Conservation (phyloP, 1,284 basidiomycete genomes). For the Cryptococcus sp. region DNA sequence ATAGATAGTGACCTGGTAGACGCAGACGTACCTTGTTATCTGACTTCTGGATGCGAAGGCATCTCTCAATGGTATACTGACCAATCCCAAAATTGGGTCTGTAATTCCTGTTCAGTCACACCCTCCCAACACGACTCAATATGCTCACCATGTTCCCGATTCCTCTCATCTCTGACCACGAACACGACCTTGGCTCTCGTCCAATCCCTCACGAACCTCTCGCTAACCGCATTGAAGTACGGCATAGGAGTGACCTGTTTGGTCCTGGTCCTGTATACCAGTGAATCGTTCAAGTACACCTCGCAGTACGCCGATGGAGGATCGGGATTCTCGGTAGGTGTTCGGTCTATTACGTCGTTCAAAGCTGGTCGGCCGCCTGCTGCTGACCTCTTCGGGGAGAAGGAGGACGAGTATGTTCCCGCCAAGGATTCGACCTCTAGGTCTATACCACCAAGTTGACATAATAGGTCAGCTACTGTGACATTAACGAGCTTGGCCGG, state of each 20-base stretch:
- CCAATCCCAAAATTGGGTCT: conserved; percentile 50
- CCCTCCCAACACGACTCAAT: neutral
- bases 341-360: conserved; percentile 43
- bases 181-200: conserved; percentile 52
- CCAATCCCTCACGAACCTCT: conserved; percentile 57
- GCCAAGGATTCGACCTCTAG: conserved; percentile 44
- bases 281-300: conserved; percentile 56
- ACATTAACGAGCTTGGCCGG: neutral
- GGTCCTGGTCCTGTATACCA: conserved; percentile 54
- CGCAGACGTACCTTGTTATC: conserved; percentile 34
- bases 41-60: conserved; percentile 40
- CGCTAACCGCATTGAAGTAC: conserved; percentile 57
- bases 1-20: conserved; percentile 34
- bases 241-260: conserved; percentile 54
- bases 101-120: conserved; percentile 1
- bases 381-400: conserved; percentile 28
- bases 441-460: conserved; percentile 21
- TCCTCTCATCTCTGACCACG: conserved; percentile 54
- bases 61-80: conserved; percentile 35
- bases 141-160: conserved; percentile 50
- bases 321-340: conserved; percentile 45
- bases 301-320: conserved; percentile 54
- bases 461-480: neutral
- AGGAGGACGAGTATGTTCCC: conserved; percentile 42
- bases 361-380: conserved; percentile 48